Conservation (phyloP, 176 grass and related monocot species). For the Poa pratensis region DNA sequence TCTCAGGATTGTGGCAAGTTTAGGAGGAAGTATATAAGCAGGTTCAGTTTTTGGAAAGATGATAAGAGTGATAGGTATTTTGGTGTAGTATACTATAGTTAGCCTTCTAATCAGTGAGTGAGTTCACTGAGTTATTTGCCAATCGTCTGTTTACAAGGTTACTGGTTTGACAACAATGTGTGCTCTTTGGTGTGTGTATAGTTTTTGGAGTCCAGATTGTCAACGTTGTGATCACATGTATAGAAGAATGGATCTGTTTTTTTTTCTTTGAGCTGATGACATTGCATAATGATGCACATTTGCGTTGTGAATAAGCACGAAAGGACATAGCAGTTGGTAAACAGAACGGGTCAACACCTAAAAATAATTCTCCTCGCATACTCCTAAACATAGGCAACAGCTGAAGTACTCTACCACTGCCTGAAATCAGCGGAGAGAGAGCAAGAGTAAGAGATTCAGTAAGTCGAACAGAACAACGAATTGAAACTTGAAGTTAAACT, state of each 20-base stretch:
- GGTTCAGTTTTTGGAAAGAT: not conserved
- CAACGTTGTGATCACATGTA: constrained; percentile 11
- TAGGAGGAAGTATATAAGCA: constrained; percentile 18
- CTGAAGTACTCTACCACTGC: not conserved
- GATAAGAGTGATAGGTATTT: constrained; percentile 18
- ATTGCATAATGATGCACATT: too few species aligned
- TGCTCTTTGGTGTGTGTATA: constrained; percentile 21
- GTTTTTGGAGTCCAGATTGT: not conserved
- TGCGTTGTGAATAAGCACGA: too few species aligned
- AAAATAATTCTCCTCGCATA: not conserved
- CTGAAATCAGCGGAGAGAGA: not conserved
- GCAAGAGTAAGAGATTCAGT: not conserved
- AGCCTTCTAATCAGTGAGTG: constrained; percentile 25
- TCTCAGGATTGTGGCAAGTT: not conserved
- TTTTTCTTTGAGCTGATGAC: not conserved
- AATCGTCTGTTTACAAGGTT: not conserved
- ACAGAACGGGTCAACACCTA: not conserved
- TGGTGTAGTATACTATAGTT: not conserved
- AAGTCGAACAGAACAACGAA: not conserved
- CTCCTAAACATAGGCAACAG: not conserved
- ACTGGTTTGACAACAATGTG: constrained; percentile 29
- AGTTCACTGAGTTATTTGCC: constrained; percentile 5
- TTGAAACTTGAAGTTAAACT: not conserved
- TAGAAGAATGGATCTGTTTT: not conserved
- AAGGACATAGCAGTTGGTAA: not conserved